Conservation (phyloP, 179 eudicot species). For the Heliamphora pulchella region DNA sequence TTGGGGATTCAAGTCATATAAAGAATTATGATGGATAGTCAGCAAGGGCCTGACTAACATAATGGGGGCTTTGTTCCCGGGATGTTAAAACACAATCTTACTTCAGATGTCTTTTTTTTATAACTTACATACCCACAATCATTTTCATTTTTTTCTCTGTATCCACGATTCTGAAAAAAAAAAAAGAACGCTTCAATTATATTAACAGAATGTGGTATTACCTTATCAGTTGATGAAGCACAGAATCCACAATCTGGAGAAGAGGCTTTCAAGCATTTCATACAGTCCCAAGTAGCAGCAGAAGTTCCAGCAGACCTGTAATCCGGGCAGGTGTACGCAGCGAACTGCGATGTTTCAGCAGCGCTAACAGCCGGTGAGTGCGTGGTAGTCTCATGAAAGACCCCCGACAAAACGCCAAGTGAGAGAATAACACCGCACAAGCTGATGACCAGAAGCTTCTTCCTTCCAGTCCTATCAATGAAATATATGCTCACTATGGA, state of each 20-base stretch:
- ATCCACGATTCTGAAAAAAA: too few species aligned
- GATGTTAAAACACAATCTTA: too few species aligned
- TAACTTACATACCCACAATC: too few species aligned
- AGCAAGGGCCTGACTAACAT: not conserved
- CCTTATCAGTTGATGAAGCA: conserved; percentile 40
- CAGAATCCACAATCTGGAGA: conserved; percentile 48
- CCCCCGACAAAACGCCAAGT: conserved; percentile 34
- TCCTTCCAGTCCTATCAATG: conserved; percentile 49
- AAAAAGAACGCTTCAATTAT: too few species aligned
- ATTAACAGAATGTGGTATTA: conserved; percentile 4
- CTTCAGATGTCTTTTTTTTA: too few species aligned
- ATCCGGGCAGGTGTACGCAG: conserved; percentile 30
- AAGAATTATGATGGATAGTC: not conserved
- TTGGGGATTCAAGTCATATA: not conserved
- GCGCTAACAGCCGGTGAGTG: conserved; percentile 43
- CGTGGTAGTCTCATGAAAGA: conserved; percentile 35
- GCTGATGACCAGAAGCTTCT: conserved; percentile 46
- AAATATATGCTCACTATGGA: conserved; percentile 55
- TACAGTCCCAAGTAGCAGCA: conserved; percentile 37
- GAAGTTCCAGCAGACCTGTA: conserved; percentile 21
- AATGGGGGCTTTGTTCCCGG: too few species aligned
- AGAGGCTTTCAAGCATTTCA: conserved; percentile 41
- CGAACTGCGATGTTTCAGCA: conserved; percentile 29
- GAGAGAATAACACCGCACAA: conserved; percentile 39
- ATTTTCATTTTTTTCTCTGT: too few species aligned